A percentile compares a stretch with the other conserved stretches of the same genome.
These are phyloP conservation scores for Globisporangium recalcitrans DNA, from an alignment of 352 stramenopile genomes.

Conservation along the genomic window DNA sequence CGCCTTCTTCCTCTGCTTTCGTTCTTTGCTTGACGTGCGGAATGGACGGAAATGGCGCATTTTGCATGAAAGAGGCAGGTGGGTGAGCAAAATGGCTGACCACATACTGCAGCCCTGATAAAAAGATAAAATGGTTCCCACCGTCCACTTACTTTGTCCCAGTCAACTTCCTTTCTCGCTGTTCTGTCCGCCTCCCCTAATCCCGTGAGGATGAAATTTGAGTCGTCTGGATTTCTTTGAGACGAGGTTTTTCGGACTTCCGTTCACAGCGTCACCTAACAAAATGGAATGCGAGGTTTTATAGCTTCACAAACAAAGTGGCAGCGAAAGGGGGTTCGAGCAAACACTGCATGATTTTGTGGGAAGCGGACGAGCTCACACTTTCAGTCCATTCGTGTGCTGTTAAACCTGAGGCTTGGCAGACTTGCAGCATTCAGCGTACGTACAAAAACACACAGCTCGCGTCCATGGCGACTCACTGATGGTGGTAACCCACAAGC, in stretches of 20 bases:
- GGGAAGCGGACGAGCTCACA: not conserved
- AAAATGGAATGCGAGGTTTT: not conserved
- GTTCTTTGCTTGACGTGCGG: not conserved
- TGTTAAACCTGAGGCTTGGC: too few relatives aligned
- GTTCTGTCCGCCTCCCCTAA: not conserved
- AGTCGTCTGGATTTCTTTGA: constrained; percentile 1
- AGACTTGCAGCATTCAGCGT: too few relatives aligned
- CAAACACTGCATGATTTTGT: too few relatives aligned
- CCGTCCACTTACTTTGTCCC: not conserved
- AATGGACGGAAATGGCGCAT: not conserved
- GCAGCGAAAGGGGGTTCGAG: too few relatives aligned
- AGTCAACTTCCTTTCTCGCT: not conserved
- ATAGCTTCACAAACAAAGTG: too few relatives aligned
- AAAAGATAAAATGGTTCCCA: not conserved
- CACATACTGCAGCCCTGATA: not conserved
- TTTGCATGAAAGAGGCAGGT: not conserved
- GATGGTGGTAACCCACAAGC: too few relatives aligned
- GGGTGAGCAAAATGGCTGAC: not conserved
- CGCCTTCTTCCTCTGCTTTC: not conserved
- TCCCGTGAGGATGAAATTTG: not conserved
- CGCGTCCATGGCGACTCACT: too few relatives aligned
- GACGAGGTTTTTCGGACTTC: too few relatives aligned
- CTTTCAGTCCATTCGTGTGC: too few relatives aligned
- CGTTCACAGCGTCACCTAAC: too few relatives aligned
- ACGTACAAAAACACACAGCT: too few relatives aligned